Percentiles rank a stretch among this genome's conserved stretches.
Conservation (phyloP, 805 yeast species). For the Starmera amethionina region DNA sequence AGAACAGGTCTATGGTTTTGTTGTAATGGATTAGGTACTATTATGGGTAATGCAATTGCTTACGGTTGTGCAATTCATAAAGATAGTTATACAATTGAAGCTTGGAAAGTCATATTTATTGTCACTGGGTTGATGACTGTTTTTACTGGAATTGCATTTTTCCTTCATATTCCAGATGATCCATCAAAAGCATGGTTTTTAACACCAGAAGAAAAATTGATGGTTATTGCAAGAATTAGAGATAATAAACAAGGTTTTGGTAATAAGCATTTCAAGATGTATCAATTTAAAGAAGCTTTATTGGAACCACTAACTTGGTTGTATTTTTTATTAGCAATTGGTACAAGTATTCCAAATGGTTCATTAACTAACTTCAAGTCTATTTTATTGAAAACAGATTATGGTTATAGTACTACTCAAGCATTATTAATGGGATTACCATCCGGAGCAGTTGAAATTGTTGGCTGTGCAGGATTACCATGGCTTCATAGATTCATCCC, state of each 20-base stretch:
- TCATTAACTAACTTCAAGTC: conserved; percentile 34
- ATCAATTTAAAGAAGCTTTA: conserved; percentile 29
- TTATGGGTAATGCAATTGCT: conserved; percentile 37
- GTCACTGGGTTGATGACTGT: conserved; percentile 45
- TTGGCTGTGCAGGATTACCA: conserved; percentile 14
- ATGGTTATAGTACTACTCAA: conserved; percentile 27
- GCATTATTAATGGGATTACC: conserved; percentile 25
- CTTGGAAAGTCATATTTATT: conserved; percentile 47
- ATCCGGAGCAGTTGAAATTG: conserved; percentile 19
- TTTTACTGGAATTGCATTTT: conserved; percentile 30
- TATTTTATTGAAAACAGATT: conserved; percentile 27
- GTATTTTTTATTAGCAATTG: conserved; percentile 21
- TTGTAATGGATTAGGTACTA: conserved; percentile 25
- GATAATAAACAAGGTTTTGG: conserved; percentile 35
- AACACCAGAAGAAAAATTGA: conserved; percentile 28
- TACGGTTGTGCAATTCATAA: conserved; percentile 28
- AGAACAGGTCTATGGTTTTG: conserved; percentile 23
- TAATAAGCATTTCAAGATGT: conserved; percentile 24
- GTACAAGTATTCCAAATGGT: conserved; percentile 31
- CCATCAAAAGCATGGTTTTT: conserved; percentile 32
- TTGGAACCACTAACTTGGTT: conserved; percentile 33
- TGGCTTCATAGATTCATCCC: conserved; percentile 3
- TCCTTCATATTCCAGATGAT: conserved; percentile 35
- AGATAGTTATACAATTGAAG: conserved; percentile 22
- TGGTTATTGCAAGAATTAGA: conserved; percentile 34